Evolutionary conservation across 345 rosid genomes (phyloP), one percentile per base, ranked within the genome.

Genomic region (Odontarrhena argentea): DNA sequence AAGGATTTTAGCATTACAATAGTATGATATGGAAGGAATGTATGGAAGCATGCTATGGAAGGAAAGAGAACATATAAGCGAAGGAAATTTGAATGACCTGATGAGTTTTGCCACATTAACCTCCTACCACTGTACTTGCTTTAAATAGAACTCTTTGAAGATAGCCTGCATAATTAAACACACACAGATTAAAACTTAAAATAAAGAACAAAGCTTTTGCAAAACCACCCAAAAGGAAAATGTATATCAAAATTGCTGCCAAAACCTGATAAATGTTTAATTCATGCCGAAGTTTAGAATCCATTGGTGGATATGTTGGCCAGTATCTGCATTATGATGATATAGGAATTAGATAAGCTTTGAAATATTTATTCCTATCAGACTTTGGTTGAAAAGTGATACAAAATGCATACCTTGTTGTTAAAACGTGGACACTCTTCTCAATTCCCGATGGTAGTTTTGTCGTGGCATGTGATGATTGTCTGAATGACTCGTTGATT

Each of bases 101-200:
- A 81, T 41, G 96, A 92, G 73, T 86, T 87, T 76, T 92, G 96
- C 96, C 92, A 92, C 98, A 92, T 92, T 73, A 92, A 76, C 60
- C 91, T 89, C 73, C 98, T 87, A 26, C 98, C 98, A 77, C 85
- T 92, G 73, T 92, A 84, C 75, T 92, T 87, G 80, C 98, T 18
- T 89, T 12, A 92, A 77, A 79, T 92, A 92, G 74, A 92, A 92
- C 74, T 92, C 98, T 76, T 85, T 91, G 62, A 91, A 91, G 45
- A 91, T 91, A 73, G 88, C 93, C 97, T 91, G 81, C 22, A 18
- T 30, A 6, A 50, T 45, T 60, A 35, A 5, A 55, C n/a, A 70
- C n/a, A 43, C 61, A 67, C 30, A 24, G 30, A 40, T 7, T 14
- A 2, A 51, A 18, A 18, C 22, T 18, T 18, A 18, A 8, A 70